Evolutionary conservation across 202 grass and related monocot species (phyloP).

Genomic region (Hordeum pubiflorum): DNA sequence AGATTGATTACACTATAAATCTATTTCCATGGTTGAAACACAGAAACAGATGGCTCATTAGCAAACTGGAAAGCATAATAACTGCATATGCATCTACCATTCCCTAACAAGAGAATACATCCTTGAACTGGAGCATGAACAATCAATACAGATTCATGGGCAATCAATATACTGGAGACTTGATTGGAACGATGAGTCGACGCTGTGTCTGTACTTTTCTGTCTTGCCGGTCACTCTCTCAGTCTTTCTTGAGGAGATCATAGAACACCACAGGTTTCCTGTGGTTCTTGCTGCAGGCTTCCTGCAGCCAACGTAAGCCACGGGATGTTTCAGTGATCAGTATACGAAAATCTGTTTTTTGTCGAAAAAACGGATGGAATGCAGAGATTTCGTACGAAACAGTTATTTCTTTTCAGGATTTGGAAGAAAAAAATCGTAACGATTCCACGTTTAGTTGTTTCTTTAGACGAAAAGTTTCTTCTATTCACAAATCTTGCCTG

Average conservation of each 20-base stretch:
- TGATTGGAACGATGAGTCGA: not conserved
- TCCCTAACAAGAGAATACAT: not conserved
- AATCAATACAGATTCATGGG: too few relatives aligned
- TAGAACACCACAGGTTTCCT: slow-evolving; percentile 75
- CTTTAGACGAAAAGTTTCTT: not conserved
- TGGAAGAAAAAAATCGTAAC: not conserved
- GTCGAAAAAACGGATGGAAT: not conserved
- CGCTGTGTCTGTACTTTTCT: not conserved
- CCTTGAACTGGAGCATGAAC: not conserved
- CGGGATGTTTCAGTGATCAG: not conserved
- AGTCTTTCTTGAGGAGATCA: slow-evolving; percentile 65
- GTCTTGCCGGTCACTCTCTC: not conserved
- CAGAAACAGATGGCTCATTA: not conserved
- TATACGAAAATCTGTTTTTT: not conserved
- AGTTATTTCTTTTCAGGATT: not conserved
- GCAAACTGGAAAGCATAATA: not conserved
- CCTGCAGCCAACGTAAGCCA: slow-evolving; percentile 30
- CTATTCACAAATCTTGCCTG: slow-evolving; percentile 38
- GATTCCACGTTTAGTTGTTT: not conserved
- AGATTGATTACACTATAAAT: not conserved
- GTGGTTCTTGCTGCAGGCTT: slow-evolving; percentile 51
- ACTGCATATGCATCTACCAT: not conserved
- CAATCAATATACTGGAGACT: not conserved
- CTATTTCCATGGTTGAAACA: not conserved
- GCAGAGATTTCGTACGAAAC: not conserved